A percentile compares a stretch with the other conserved stretches of the same genome.
These are phyloP conservation scores for Hermanozyma aechmeae DNA, from an alignment of 805 yeast species.

Conservation along the genomic window DNA sequence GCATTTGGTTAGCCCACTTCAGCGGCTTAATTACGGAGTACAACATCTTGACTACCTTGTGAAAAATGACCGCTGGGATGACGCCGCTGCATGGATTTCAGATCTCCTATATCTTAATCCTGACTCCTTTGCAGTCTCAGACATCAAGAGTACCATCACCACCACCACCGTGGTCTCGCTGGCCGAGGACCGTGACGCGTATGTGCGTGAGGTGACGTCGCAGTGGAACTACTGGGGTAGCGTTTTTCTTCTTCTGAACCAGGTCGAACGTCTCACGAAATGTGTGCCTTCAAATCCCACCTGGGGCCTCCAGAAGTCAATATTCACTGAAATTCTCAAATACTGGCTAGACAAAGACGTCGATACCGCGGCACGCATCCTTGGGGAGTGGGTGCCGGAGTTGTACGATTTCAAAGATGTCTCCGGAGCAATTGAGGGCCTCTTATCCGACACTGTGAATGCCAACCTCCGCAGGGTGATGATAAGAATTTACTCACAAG, in stretches of 20 bases:
- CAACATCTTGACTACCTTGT: constrained; percentile 40
- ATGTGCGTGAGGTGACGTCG: constrained; percentile 13
- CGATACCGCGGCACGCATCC: no score
- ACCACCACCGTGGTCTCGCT: constrained; percentile 7
- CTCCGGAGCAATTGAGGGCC: constrained; percentile 39
- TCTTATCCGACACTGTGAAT: no score
- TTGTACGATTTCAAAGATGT: constrained; percentile 41
- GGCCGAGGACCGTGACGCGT: constrained; percentile 9
- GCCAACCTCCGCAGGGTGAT: no score
- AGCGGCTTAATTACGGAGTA: constrained; percentile 53
- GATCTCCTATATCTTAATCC: constrained; percentile 11
- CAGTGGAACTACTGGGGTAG: constrained; percentile 63
- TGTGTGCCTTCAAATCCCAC: constrained; percentile 44
- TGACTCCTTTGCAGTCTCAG: constrained; percentile 17
- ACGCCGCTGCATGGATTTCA: constrained; percentile 42
- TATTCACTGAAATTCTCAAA: constrained; percentile 36
- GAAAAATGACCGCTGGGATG: constrained; percentile 40
- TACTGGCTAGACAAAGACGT: constrained; percentile 32
- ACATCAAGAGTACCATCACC: constrained; percentile 21
- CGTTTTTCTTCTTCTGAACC: constrained; percentile 40
- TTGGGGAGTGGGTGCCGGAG: constrained; percentile 49
- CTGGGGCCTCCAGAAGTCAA: constrained; percentile 19
- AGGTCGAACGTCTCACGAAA: constrained; percentile 37
- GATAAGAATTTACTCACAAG: no score
- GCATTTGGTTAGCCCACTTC: constrained; percentile 39